phyloP scores from a whole-genome alignment of 225 moss, liverwort and hornwort genomes.

The Pleurozium schreberi region DNA sequence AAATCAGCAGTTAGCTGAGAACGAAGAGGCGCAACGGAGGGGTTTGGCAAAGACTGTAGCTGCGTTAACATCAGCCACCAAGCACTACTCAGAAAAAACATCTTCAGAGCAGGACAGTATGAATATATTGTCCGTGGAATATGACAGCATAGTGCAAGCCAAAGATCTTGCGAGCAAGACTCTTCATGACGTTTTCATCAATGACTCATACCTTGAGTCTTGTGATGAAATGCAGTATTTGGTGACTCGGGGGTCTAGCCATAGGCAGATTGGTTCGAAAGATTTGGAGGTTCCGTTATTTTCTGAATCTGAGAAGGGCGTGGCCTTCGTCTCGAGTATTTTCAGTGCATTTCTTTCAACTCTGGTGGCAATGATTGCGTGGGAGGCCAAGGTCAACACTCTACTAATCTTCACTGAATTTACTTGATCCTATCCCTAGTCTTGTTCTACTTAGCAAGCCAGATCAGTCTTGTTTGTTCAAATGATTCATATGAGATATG shows the following conservation, averaged over 20 bases:
- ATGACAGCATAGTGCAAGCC: constrained; percentile 7
- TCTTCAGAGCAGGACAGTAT: neutral
- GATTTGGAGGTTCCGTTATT: neutral
- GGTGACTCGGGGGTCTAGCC: neutral
- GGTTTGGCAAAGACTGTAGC: constrained; percentile 22
- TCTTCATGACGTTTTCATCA: constrained; percentile 28
- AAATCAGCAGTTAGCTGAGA: constrained; percentile 27
- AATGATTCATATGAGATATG: neutral
- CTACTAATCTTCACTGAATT: neutral
- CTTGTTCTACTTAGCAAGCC: neutral
- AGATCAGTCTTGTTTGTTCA: neutral
- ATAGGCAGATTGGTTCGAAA: neutral
- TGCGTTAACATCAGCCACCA: constrained; percentile 15
- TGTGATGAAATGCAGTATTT: neutral
- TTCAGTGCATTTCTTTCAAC: constrained; percentile 64
- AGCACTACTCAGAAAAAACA: neutral
- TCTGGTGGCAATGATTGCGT: constrained; percentile 55
- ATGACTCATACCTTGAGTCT: constrained; percentile 4
- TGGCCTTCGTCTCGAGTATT: constrained; percentile 51
- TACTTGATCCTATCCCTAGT: neutral
- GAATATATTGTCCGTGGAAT: neutral
- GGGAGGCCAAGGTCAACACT: constrained; percentile 46
- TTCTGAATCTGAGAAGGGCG: constrained; percentile 22
- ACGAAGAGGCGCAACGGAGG: constrained; percentile 18
- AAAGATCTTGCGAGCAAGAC: constrained; percentile 41